Base-by-base conservation (phyloP, 2,329 filamentous ascomycete species). In the Xylaria digitata region DNA sequence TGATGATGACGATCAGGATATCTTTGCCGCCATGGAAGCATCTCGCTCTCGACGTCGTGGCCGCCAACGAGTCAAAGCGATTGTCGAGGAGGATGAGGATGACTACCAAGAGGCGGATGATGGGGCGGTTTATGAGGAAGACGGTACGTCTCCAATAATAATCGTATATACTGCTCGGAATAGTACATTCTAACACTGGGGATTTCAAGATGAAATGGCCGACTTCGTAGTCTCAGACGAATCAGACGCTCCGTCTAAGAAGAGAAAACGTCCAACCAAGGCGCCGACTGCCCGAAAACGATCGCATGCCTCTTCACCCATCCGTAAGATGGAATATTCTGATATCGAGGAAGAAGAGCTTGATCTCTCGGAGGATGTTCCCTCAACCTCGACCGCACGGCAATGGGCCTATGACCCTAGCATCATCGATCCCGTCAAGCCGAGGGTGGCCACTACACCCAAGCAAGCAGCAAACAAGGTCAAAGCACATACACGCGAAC, bases 141-240 rank as follows among this genome's bases (percentile, higher is more conserved):
- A 89, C 75, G 87, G 86, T 89, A 79, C 53, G 70, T 64, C 21
- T 9, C n/a, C 1, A 55, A 43, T n/a, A 3, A 19, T 15, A 21
- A 26, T 37, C 13, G 2, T 17, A 15, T 42, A 17, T 13, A 3
- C 2, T 5, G 30, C 23, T 40, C 40, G 9, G 15, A 43, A 19
- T 15, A 45, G 11, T 4, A 21, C 23, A 26, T 43, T 1, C 65
- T 61, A 55, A 68, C 34, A 21, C 32, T 43, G 21, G 32, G 17
- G 37, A 11, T 21, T 19, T 1, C 48, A 55, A 87, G 82, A 85
- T 80, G 92, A 96, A 61, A 88, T 96, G 82, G 93, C 90, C 68
- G 92, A 97, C 77, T 98, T 98, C 74, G 84, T 98, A 26, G 94
- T 91, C 4, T 89, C 91, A 0, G 94, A 97, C 74, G 93, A 96